Percentiles rank a stretch among this genome's conserved stretches.
Evolutionary conservation across 768 basidiomycete species (phyloP).

Genomic region (Mrakia frigida): DNA sequence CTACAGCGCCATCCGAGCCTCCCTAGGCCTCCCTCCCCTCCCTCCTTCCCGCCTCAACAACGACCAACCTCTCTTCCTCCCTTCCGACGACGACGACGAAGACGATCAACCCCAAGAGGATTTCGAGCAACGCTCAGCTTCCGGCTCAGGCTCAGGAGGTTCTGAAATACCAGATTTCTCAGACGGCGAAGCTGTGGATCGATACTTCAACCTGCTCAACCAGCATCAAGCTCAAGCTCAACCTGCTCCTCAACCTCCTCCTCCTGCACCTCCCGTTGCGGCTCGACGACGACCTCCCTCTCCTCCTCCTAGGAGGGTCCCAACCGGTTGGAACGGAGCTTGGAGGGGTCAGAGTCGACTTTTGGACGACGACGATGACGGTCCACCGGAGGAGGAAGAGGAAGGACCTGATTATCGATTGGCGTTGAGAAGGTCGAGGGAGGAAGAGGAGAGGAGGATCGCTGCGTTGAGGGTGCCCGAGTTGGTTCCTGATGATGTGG

Average conservation of each 20-base stretch:
- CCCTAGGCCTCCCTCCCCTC: background rate
- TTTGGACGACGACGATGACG: background rate
- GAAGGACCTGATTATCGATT: background rate
- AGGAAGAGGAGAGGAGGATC: background rate
- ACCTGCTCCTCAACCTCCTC: background rate
- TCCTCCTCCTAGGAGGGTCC: background rate
- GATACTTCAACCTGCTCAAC: background rate
- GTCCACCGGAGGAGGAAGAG: background rate
- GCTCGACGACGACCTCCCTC: no score
- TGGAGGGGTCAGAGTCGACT: background rate
- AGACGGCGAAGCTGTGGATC: background rate
- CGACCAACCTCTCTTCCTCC: background rate
- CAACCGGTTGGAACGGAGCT: background rate
- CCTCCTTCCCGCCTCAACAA: background rate
- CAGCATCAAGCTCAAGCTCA: background rate
- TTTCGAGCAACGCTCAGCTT: no score
- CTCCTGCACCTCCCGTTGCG: background rate
- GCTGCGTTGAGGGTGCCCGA: background rate
- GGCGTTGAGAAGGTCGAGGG: background rate
- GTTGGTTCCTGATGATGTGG: background rate
- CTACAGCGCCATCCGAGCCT: slow-evolving; percentile 2
- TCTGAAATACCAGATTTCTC: background rate
- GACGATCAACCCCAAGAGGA: no score
- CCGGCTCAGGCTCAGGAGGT: background rate
- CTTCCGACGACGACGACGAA: background rate